Conservation (phyloP, 2,329 filamentous ascomycete species). For the Colletotrichum zoysiae region DNA sequence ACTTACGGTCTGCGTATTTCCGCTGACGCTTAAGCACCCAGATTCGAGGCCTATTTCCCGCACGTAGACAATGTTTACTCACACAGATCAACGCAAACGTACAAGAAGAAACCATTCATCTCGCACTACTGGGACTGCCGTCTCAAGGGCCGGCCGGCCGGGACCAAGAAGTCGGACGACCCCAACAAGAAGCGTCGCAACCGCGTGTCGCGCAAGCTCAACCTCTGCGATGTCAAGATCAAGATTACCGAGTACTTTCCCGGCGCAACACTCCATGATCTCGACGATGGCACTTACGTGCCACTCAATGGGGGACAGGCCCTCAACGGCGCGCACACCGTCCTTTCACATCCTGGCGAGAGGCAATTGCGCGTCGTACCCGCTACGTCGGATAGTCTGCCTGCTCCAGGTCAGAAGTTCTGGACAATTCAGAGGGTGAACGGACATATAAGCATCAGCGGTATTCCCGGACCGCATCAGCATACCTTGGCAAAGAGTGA, state of each 20-base stretch:
- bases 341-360: conserved; percentile 41
- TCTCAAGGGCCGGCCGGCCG: conserved; percentile 82
- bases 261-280: conserved; percentile 56
- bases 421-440: conserved; percentile 85
- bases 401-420: conserved; percentile 60
- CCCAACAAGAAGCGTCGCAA: conserved; percentile 87
- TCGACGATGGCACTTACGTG: conserved; percentile 39
- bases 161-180: conserved; percentile 83
- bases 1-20: conserved; percentile 23
- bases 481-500: conserved; percentile 81
- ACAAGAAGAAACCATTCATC: conserved; percentile 85
- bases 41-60: conserved; percentile 84
- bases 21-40: conserved; percentile 50
- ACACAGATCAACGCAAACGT: conserved; percentile 83
- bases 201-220: conserved; percentile 78
- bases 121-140: conserved; percentile 90
- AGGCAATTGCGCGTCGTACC: conserved; percentile 42
- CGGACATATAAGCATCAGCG: conserved; percentile 78
- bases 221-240: conserved; percentile 89
- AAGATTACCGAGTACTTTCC: conserved; percentile 86
- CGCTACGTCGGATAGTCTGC: conserved; percentile 34
- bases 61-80: conserved; percentile 89
- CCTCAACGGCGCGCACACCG: conserved; percentile 40
- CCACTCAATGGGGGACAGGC: conserved; percentile 39
- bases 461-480: conserved; percentile 78